Conservation (phyloP, 345 rosid species). For the Eutrema yunnanense region DNA sequence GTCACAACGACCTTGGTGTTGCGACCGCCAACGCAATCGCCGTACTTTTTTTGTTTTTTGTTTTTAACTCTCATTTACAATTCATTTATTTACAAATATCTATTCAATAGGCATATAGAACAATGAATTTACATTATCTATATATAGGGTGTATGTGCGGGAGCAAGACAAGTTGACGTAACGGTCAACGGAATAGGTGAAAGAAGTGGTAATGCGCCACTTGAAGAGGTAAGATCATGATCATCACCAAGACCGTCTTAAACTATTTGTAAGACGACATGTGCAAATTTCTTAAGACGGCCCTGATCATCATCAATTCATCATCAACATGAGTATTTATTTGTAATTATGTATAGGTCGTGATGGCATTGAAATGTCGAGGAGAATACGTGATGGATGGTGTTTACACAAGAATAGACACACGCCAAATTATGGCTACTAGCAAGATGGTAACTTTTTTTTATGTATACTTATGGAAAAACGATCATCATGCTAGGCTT, state of each 20-base stretch:
- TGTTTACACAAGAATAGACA: constrained; percentile 57
- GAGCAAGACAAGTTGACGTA: constrained; percentile 92
- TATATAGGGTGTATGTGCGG: constrained; percentile 66
- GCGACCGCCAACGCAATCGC: constrained; percentile 85
- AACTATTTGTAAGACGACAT: no score
- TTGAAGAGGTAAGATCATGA: constrained; percentile 60
- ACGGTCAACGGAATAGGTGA: constrained; percentile 97
- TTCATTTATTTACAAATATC: not conserved
- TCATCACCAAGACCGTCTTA: no score
- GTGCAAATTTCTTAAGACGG: no score
- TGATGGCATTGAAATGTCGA: constrained; percentile 81
- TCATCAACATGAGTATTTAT: not conserved
- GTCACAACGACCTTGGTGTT: constrained; percentile 97
- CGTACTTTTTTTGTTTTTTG: constrained; percentile 23
- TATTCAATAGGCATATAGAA: not conserved
- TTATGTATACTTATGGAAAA: not conserved
- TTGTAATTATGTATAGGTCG: constrained; percentile 40
- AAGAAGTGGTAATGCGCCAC: constrained; percentile 92
- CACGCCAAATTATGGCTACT: constrained; percentile 62
- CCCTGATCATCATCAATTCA: no score
- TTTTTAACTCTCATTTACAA: not conserved
- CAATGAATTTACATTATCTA: not conserved
- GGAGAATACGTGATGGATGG: constrained; percentile 67
- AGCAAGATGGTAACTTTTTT: constrained; percentile 68
- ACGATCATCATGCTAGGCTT: not conserved